Conservation (phyloP, 805 yeast genomes). For the Kuraishia borneana region DNA sequence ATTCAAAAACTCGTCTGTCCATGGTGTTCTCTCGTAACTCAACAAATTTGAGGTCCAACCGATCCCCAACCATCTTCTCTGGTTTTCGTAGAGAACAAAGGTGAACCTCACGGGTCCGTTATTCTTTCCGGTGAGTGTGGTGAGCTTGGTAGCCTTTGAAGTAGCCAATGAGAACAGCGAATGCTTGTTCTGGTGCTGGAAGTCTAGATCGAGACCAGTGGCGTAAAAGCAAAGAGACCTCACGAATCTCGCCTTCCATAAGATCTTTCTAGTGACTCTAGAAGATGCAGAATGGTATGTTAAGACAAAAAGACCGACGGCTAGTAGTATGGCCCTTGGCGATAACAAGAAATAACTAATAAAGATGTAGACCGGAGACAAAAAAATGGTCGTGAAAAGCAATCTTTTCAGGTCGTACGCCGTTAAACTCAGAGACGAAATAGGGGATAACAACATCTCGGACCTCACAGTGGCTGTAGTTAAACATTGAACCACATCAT, state of each 20-base stretch:
- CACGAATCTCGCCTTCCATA: slow-evolving; percentile 74
- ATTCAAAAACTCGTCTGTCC: slow-evolving; percentile 94
- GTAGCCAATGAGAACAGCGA: slow-evolving; percentile 42
- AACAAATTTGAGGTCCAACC: slow-evolving; percentile 94
- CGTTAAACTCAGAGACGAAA: slow-evolving; percentile 61
- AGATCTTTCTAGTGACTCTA: slow-evolving; percentile 66
- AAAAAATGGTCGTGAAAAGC: slow-evolving; percentile 70
- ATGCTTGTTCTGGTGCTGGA: slow-evolving; percentile 19
- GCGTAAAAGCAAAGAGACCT: slow-evolving; percentile 67
- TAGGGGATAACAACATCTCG: slow-evolving; percentile 71
- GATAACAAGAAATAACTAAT: slow-evolving; percentile 56
- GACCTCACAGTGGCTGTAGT: slow-evolving; percentile 66
- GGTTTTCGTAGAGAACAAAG: slow-evolving; percentile 87
- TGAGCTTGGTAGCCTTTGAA: slow-evolving; percentile 33
- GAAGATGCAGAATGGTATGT: slow-evolving; percentile 85
- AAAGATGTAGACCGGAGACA: slow-evolving; percentile 77
- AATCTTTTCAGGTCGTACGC: slow-evolving; percentile 71
- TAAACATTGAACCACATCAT: slow-evolving; percentile 71
- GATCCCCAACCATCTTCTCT: slow-evolving; percentile 93
- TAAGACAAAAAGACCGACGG: slow-evolving; percentile 48
- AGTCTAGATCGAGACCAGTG: slow-evolving; percentile 72
- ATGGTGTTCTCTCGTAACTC: slow-evolving; percentile 87
- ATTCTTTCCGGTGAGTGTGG: slow-evolving; percentile 5
- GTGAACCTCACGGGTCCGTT: slow-evolving; percentile 64
- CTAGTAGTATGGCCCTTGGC: slow-evolving; percentile 56